Base-by-base conservation (phyloP, 176 grass and related monocot genomes). In the Urochloa ruziziensis region DNA sequence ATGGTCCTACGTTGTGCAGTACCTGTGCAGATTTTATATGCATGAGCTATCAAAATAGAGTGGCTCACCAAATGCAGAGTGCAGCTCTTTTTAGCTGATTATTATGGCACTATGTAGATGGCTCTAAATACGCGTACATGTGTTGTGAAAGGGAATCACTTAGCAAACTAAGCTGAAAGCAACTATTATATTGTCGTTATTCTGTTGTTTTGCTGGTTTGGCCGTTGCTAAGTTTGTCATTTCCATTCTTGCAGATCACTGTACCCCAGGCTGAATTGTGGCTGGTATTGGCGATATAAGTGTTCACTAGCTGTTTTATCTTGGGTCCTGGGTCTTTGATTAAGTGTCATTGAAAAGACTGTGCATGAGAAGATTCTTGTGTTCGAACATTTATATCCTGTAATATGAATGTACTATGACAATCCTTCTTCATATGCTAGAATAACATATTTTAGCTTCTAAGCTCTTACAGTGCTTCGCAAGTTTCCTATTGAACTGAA, bases 381-480 rank as follows among this genome's bases (percentile, higher is more conserved):
- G 74, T 90, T 90, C 67, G 74, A 83, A 87, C 64, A 82, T 94
- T 96, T 79, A 66, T 90, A 57, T 70, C 80, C 89, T 92, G 92
- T 93, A 92, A 80, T 81, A 94, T 94, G 82, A 88, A 91, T 96
- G 93, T 99, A 95, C 87, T 87, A 65, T 92, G 86, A 96, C 93
- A 90, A 78, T 99, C 80, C 72, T 80, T 88, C 88, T 76, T 91
- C 85, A 51, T 89, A 84, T 96, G 79, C 74, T 94, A 91, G 75
- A 87, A 91, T 91, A 87, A 91, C 84, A 80, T 94, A 94, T 95
- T 92, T 93, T 82, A 84, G 64, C 87, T 89, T 94, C 93, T 85
- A 85, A 85, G 89, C 72, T 90, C 85, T 87, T 91, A 78, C 86
- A 51, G 59, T 82, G 73, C 73, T 83, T 85, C 78, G 61, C 73